Evolutionary conservation across 805 yeast species (phyloP), one percentile per base, ranked within the genome.

Genomic region (Lachancea fermentati): DNA sequence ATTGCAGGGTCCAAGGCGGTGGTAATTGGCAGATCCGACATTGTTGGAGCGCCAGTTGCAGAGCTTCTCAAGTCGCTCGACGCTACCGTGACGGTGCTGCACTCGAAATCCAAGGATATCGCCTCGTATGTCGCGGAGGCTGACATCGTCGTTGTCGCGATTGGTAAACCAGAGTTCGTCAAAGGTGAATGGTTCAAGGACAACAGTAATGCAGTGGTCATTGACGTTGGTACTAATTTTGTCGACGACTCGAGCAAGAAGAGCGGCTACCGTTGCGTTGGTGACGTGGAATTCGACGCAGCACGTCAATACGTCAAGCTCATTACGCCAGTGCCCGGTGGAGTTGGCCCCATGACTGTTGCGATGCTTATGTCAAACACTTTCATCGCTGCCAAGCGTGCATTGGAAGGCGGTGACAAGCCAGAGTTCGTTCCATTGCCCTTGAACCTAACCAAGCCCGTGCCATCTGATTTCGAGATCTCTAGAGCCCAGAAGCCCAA

Each of bases 1-100:
- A 66, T 88, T 43, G 61, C 75, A n/a, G 97, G 97, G 42, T 77
- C 85, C 52, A 74, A 74, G 46, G 95, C 94, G 14, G 95, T 89
- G 43, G 97, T 91, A 16, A 69, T 93, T 45, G 97, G 98, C 40
- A 78, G 97, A 60, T 85, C 95, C 15, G 97, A 93, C 60, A 91
- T 91, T 52, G 98, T 91, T 29, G 98, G 98, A 42, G 79, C 84
- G 36, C 98, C 98, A 30, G 88, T 89, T 11, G 84, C 96, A 4
- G 79, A 85, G 46, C 69, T 91, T 61, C 74, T 91, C 56, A 81
- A 82, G 52, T 78, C 82, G 44, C 76, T 73, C 43, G 87, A 89
- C 58, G 83, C 87, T 37, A 91, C 97, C 2, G 97, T 91, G 30
- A 87, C 96, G 3, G 77, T 81, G 43, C 72, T 88, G 47, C 97